Evolutionary conservation across 345 rosid genomes (phyloP), one percentile per base, ranked within the genome.

Genomic region (Corchorus capsularis): DNA sequence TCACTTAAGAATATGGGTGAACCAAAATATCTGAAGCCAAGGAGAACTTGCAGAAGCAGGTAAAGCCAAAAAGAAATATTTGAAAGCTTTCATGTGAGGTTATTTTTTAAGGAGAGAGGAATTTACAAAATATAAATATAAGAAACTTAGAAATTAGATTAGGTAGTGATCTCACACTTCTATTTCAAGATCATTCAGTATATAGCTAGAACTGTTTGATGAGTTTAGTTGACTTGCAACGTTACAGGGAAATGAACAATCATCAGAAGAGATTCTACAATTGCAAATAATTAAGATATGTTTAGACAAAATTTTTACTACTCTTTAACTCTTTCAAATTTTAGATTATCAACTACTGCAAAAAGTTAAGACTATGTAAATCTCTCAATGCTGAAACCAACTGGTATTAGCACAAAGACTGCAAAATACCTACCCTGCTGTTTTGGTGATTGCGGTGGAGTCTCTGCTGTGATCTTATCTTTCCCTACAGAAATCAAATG

Each of bases 371-470:
- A 27, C 27, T 27, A 27, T 27, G 27, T 27, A 27, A 27, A 27
- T 27, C 27, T 27, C 27, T 27, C 27, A 27, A 27, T 71, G 50
- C 34, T 54, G 20, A 63, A 76, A 66, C 34, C 62, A 63, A 20
- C 71, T 39, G 16, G 19, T 52, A 37, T 39, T 55, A 53, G n/a
- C 19, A 76, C 47, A 65, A 7, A 55, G 12, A 70, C 27, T 27
- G 27, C 27, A 27, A 27, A 0, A 27, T 79, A 90, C 98, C 94
- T 87, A 83, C 56, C 76, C 77, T 80, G 74, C 79, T 79, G 86
- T 47, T 53, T 87, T 22, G 92, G 97, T 66, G 96, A 89, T 69
- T 75, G 85, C 19, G 59, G 65, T 17, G 98, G 95, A 78, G 98
- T 94, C 79, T 84, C 81, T 63, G 90, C 67, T 69, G 82, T 88